phyloP scores from a whole-genome alignment of 164 flowering plant genomes.

The Umbellularia californica region DNA sequence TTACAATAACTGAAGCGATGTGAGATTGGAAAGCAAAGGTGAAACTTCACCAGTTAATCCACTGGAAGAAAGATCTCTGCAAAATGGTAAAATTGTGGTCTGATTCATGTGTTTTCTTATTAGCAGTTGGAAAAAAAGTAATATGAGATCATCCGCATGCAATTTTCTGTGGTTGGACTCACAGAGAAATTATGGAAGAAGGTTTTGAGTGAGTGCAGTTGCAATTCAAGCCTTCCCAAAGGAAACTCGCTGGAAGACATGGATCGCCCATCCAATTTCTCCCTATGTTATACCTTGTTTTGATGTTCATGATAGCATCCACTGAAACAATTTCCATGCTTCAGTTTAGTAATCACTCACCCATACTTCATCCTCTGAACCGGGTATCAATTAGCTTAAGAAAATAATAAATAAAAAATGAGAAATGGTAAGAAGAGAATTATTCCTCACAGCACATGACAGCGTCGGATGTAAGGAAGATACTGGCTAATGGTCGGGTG shows the following conservation, averaged over 20 bases:
- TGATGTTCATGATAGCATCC: conserved; percentile 34
- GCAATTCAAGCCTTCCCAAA: conserved; percentile 47
- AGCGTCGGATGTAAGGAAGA: too few species aligned
- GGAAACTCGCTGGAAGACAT: conserved; percentile 32
- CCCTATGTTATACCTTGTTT: conserved; percentile 19
- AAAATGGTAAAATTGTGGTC: background rate
- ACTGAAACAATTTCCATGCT: conserved; percentile 13
- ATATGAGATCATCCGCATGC: background rate
- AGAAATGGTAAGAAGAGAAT: too few species aligned
- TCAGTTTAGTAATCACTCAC: background rate
- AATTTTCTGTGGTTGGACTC: conserved; percentile 10
- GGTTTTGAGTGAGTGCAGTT: conserved; percentile 11
- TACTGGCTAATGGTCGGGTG: too few species aligned
- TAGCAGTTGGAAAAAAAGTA: background rate
- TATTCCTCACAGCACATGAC: too few species aligned
- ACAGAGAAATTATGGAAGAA: conserved; percentile 36
- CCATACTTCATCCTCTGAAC: too few species aligned
- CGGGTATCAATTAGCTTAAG: background rate
- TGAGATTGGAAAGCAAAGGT: conserved; percentile 24
- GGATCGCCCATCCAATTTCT: conserved; percentile 59
- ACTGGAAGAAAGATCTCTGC: conserved; percentile 39
- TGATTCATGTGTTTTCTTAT: background rate
- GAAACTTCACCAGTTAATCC: conserved; percentile 37
- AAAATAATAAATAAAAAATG: too few species aligned
- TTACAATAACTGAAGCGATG: conserved; percentile 34